Conservation (phyloP, 805 yeast species). For the Metschnikowia matae region DNA sequence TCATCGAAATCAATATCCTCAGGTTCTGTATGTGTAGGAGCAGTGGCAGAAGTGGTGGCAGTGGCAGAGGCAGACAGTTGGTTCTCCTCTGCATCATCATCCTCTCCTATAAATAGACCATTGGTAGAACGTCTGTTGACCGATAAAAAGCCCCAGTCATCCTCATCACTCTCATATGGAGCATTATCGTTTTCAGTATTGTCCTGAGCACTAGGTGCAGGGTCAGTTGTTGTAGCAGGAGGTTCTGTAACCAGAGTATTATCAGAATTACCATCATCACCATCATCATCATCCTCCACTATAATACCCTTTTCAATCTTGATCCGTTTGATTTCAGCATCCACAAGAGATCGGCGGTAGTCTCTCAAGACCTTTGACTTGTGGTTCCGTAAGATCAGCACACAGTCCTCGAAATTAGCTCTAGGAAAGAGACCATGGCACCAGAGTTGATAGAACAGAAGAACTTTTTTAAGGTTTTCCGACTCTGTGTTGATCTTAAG, state of each 20-base stretch:
- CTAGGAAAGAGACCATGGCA: conserved; percentile 34
- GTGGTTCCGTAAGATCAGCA: conserved; percentile 14
- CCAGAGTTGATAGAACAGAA: conserved; percentile 45
- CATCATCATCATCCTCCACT: conserved; percentile 9
- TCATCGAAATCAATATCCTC: conserved; percentile 22
- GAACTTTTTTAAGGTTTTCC: conserved; percentile 30
- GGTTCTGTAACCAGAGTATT: background rate
- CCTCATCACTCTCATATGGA: conserved; percentile 14
- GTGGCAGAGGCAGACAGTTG: background rate
- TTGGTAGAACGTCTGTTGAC: conserved; percentile 14
- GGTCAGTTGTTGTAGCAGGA: conserved; percentile 9
- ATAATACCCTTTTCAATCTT: conserved; percentile 20
- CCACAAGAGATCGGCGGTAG: conserved; percentile 14
- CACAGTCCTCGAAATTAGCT: conserved; percentile 18
- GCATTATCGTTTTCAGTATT: conserved; percentile 8
- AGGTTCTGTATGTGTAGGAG: background rate
- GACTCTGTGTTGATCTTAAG: conserved; percentile 31
- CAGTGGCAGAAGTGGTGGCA: background rate
- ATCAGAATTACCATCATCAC: conserved; percentile 5
- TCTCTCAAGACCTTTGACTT: conserved; percentile 11
- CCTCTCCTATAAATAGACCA: conserved; percentile 28
- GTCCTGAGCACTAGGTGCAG: conserved; percentile 7
- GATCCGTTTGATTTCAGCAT: conserved; percentile 14
- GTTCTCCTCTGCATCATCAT: conserved; percentile 30
- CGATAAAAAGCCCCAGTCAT: conserved; percentile 20